Evolutionary conservation across 1,139 yeast genomes (phyloP).

Genomic region (Blastobotrys petasosporus): DNA sequence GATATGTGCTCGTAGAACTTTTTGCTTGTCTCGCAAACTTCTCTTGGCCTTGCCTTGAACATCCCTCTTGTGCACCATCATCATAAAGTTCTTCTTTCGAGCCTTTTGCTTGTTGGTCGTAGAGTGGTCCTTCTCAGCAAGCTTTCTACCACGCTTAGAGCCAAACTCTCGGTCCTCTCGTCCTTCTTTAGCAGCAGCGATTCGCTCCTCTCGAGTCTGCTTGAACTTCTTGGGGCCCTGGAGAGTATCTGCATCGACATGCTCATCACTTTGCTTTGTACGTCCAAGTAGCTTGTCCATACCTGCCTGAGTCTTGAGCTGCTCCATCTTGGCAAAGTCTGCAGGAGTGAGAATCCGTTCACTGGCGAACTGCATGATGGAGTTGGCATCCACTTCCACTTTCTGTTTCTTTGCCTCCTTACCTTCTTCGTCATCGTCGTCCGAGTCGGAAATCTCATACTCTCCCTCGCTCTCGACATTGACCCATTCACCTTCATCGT

Average conservation of each 20-base stretch:
- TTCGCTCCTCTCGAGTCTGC: slow-evolving; percentile 81
- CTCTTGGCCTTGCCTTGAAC: slow-evolving; percentile 91
- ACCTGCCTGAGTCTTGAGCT: slow-evolving; percentile 77
- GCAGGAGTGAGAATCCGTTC: slow-evolving; percentile 89
- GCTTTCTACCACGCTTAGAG: slow-evolving; percentile 74
- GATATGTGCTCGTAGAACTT: slow-evolving; percentile 76
- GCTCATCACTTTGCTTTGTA: slow-evolving; percentile 56
- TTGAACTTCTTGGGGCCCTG: slow-evolving; percentile 84
- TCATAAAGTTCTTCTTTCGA: slow-evolving; percentile 95
- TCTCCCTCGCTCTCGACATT: slow-evolving; percentile 51
- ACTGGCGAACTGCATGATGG: slow-evolving; percentile 45
- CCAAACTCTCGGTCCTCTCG: slow-evolving; percentile 92
- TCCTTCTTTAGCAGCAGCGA: slow-evolving; percentile 83
- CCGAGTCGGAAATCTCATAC: slow-evolving; percentile 40
- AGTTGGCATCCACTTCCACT: slow-evolving; percentile 28
- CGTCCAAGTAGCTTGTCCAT: slow-evolving; percentile 66
- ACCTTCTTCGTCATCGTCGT: slow-evolving; percentile 27
- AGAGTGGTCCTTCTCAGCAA: slow-evolving; percentile 60
- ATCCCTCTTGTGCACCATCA: slow-evolving; percentile 93
- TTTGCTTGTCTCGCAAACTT: slow-evolving; percentile 87
- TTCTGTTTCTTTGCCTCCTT: slow-evolving; percentile 24
- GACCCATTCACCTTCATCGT: slow-evolving; percentile 48
- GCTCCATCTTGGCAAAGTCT: slow-evolving; percentile 91
- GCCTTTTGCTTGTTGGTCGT: slow-evolving; percentile 96
- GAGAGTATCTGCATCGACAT: slow-evolving; percentile 70